A percentile compares a stretch with the other conserved stretches of the same genome.
Evolutionary conservation across 2,329 filamentous ascomycete genomes (phyloP).

Genomic region (Ophiostoma ips): DNA sequence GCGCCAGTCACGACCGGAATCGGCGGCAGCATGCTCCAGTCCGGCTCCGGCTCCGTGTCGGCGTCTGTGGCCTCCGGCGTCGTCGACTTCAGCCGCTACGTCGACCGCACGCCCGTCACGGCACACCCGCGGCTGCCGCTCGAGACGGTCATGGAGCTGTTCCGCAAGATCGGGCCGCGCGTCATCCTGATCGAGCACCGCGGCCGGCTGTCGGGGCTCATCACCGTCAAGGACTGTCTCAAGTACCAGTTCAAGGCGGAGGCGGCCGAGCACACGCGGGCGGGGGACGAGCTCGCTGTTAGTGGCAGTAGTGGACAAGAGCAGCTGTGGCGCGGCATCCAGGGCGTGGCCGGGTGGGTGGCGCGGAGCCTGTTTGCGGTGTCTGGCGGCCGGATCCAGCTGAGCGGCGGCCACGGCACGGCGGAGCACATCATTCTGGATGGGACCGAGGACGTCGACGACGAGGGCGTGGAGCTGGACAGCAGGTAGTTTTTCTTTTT

Average conservation of each 20-base stretch:
- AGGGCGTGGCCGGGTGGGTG: constrained; percentile 41
- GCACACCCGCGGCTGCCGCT: constrained; percentile 83
- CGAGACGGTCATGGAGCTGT: constrained; percentile 96
- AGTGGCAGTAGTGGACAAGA: constrained; percentile 44
- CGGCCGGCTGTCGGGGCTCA: constrained; percentile 67
- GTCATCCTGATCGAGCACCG: constrained; percentile 88
- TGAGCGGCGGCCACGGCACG: constrained; percentile 26
- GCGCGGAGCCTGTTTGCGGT: constrained; percentile 37
- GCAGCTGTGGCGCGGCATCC: constrained; percentile 49
- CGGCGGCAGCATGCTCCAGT: neutral
- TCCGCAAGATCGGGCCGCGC: constrained; percentile 86
- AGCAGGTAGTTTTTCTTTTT: neutral
- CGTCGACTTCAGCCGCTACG: constrained; percentile 73
- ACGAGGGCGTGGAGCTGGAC: constrained; percentile 31
- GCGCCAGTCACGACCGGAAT: neutral
- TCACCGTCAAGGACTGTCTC: constrained; percentile 93
- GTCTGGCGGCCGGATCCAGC: constrained; percentile 42
- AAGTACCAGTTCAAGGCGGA: constrained; percentile 94
- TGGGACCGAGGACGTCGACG: constrained; percentile 35
- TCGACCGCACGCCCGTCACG: constrained; percentile 78
- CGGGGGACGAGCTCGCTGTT: constrained; percentile 35
- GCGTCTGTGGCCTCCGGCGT: neutral
- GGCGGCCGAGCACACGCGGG: constrained; percentile 52
- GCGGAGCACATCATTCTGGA: constrained; percentile 29
- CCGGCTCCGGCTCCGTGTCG: constrained; percentile 16